Percentiles rank a stretch among this genome's conserved stretches.
phyloP scores from a whole-genome alignment of 495 filamentous ascomycete species.

The Neurospora intermedia region DNA sequence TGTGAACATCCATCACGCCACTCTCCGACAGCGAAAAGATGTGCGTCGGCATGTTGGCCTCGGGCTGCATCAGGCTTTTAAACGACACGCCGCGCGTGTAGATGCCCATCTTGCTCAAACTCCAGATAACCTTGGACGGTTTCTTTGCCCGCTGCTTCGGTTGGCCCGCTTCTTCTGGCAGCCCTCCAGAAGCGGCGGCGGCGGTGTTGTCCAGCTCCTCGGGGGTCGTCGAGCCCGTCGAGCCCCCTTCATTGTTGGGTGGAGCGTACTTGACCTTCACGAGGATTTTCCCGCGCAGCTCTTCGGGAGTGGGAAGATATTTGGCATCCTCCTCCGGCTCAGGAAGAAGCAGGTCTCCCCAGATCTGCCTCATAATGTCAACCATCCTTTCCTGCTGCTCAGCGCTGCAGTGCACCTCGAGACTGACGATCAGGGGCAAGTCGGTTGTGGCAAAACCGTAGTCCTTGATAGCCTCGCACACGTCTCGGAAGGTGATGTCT shows the following conservation, averaged over 20 bases:
- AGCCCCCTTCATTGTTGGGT: conserved; percentile 20
- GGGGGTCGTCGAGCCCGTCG: conserved; percentile 6
- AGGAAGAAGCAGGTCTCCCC: conserved; percentile 59
- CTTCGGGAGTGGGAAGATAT: conserved; percentile 51
- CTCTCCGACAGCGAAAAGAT: conserved; percentile 82
- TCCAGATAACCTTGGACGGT: conserved; percentile 61
- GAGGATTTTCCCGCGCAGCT: conserved; percentile 67
- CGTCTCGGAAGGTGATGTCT: conserved; percentile 71
- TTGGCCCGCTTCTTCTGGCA: not conserved
- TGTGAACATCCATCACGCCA: conserved; percentile 59
- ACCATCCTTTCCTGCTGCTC: conserved; percentile 85
- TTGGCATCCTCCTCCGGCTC: conserved; percentile 36
- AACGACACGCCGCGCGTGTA: conserved; percentile 80
- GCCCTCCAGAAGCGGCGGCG: not conserved
- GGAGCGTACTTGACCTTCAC: conserved; percentile 78
- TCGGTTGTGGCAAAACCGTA: conserved; percentile 63
- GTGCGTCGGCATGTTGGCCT: conserved; percentile 64
- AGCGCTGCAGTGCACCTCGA: conserved; percentile 73
- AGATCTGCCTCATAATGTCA: conserved; percentile 72
- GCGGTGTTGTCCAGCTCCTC: not conserved
- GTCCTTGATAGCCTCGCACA: conserved; percentile 69
- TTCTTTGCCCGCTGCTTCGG: conserved; percentile 13
- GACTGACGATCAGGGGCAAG: conserved; percentile 74
- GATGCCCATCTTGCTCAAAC: conserved; percentile 62
- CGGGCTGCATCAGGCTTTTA: conserved; percentile 49